A percentile compares a stretch with the other conserved stretches of the same genome.
Evolutionary conservation across 2,329 filamentous ascomycete genomes (phyloP).

Genomic region (Cladosporium cucumerinum): DNA sequence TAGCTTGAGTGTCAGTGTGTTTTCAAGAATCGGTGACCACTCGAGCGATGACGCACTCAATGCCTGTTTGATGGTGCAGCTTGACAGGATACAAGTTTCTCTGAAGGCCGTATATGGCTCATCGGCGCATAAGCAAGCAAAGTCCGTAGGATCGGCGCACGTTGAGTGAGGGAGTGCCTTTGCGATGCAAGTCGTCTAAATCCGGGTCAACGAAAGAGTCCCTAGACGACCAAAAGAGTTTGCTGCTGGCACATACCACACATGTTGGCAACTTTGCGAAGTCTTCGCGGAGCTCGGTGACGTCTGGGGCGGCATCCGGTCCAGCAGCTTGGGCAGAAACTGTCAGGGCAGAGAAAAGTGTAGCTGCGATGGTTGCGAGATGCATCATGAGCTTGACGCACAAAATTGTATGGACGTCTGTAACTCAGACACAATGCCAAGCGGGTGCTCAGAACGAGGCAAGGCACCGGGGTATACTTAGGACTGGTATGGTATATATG

Average conservation of each 20-base stretch:
- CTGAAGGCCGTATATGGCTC: neutral
- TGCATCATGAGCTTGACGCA: neutral
- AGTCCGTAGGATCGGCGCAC: neutral
- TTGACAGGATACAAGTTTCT: neutral
- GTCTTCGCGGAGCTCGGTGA: neutral
- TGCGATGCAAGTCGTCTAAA: neutral
- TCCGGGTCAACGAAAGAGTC: neutral
- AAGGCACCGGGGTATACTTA: neutral
- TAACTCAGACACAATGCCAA: neutral
- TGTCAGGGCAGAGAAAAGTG: neutral
- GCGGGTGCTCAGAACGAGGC: neutral
- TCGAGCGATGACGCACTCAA: neutral
- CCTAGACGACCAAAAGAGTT: neutral
- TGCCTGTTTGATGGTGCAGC: neutral
- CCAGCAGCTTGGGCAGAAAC: neutral
- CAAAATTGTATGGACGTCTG: neutral
- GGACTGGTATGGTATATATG: neutral
- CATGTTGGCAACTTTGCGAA: neutral
- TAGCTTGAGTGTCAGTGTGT: neutral
- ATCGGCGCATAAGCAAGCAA: neutral
- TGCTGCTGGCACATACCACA: neutral
- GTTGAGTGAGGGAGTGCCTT: neutral
- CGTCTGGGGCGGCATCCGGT: neutral
- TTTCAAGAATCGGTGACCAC: neutral
- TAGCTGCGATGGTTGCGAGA: neutral